phyloP scores from a whole-genome alignment of 192 early-diverging fungal species.

The Podila epicladia region DNA sequence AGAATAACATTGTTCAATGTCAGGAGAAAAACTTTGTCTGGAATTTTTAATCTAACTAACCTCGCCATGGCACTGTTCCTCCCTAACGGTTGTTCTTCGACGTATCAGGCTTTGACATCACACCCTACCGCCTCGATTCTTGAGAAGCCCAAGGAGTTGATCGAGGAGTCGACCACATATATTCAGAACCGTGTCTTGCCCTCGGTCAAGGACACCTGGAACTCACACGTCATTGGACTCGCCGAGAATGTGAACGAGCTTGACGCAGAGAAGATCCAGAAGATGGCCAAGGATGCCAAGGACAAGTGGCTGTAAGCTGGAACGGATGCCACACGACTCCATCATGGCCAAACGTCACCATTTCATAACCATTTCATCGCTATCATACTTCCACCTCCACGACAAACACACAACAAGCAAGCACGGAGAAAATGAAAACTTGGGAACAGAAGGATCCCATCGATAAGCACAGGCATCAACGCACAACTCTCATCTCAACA shows the following conservation, averaged over 20 bases:
- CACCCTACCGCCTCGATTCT: constrained; percentile 49
- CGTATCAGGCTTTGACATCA: constrained; percentile 42
- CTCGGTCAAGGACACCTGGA: constrained; percentile 51
- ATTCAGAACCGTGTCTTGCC: constrained; percentile 34
- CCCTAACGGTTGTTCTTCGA: not conserved
- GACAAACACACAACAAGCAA: too few relatives aligned
- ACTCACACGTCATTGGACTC: constrained; percentile 41
- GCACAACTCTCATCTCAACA: too few relatives aligned
- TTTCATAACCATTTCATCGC: too few relatives aligned
- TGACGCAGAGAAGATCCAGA: constrained; percentile 47
- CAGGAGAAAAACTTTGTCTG: not conserved
- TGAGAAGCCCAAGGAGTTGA: constrained; percentile 47
- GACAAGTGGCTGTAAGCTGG: constrained; percentile 47
- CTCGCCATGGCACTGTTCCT: not conserved
- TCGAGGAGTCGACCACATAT: constrained; percentile 43
- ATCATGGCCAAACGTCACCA: too few relatives aligned
- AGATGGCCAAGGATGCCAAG: constrained; percentile 47
- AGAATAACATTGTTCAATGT: not conserved
- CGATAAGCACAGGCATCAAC: too few relatives aligned
- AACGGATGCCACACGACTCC: too few relatives aligned
- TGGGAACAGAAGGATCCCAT: too few relatives aligned
- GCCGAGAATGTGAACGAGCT: constrained; percentile 45
- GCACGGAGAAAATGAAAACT: too few relatives aligned
- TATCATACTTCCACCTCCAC: too few relatives aligned
- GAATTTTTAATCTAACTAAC: not conserved